Evolutionary conservation across 2,329 filamentous ascomycete genomes (phyloP).

Genomic region (Sordariomycetes sp.): DNA sequence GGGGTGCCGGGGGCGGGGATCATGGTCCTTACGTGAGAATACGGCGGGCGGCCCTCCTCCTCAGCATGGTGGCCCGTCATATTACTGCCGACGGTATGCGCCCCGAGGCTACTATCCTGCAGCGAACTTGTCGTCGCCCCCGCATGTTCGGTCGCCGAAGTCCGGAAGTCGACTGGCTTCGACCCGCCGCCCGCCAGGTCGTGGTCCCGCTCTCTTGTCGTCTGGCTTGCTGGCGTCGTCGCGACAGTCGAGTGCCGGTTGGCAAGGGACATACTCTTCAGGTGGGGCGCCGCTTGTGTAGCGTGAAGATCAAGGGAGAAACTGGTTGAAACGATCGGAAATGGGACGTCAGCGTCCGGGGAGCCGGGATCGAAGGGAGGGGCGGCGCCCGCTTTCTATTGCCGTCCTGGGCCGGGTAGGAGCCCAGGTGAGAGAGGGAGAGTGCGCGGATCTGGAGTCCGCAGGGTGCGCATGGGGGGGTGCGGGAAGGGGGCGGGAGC

Average conservation of each 20-base stretch:
- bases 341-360: background rate
- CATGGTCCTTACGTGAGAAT: conserved; percentile 23
- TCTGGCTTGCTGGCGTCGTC: background rate
- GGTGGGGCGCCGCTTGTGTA: background rate
- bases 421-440: background rate
- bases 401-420: background rate
- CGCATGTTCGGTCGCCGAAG: conserved; percentile 20
- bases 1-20: background rate
- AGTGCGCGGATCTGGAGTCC: background rate
- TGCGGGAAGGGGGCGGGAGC: background rate
- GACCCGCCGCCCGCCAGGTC: conserved; percentile 9
- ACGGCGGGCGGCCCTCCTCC: conserved; percentile 28
- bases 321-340: background rate
- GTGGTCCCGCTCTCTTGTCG: background rate
- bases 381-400: background rate
- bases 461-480: background rate
- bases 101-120: conserved; percentile 14
- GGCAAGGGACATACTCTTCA: conserved; percentile 1
- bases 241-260: background rate
- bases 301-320: background rate
- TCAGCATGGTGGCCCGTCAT: conserved; percentile 24
- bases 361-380: too few species aligned
- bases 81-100: conserved; percentile 11
- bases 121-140: conserved; percentile 13
- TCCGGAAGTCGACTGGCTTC: conserved; percentile 14